These are phyloP conservation scores for Adenanthera pavonina DNA, from an alignment of 306 rosid genomes.

Conservation along the genomic window DNA sequence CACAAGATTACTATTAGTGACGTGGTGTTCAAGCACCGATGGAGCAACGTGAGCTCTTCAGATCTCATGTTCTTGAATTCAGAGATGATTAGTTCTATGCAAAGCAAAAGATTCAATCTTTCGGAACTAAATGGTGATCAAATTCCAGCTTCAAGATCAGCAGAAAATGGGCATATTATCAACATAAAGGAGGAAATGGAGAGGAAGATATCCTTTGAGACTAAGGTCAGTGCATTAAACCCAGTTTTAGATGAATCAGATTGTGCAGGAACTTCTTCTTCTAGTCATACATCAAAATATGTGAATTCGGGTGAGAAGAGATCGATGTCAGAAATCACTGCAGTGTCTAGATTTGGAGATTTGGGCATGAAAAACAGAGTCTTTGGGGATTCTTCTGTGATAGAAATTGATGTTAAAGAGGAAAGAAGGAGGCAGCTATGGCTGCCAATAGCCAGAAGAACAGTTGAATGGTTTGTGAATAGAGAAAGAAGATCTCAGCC, in stretches of 20 bases:
- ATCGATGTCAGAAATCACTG: conserved; percentile 85
- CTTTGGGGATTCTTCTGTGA: conserved; percentile 47
- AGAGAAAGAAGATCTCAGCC: conserved; percentile 68
- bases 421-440: conserved; percentile 77
- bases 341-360: conserved; percentile 65
- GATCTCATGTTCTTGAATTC: conserved; percentile 84
- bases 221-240: conserved; percentile 47
- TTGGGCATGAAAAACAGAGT: conserved; percentile 47
- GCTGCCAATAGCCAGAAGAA: conserved; percentile 88
- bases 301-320: conserved; percentile 58
- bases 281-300: conserved; percentile 46
- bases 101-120: conserved; percentile 70
- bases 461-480: conserved; percentile 93
- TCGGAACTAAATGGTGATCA: conserved; percentile 35
- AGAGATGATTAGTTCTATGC: conserved; percentile 62
- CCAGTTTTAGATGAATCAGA: conserved; percentile 37
- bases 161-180: conserved; percentile 48
- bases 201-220: conserved; percentile 71
- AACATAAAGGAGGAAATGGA: conserved; percentile 71
- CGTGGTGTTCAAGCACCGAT: conserved; percentile 76
- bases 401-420: conserved; percentile 54
- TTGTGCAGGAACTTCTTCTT: conserved; percentile 20
- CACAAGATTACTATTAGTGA: conserved; percentile 80
- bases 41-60: conserved; percentile 90
- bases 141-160: neutral